Evolutionary conservation across 352 stramenopile species (phyloP), one percentile per base, ranked within the genome.

Genomic region (Pythium grandisporangium): DNA sequence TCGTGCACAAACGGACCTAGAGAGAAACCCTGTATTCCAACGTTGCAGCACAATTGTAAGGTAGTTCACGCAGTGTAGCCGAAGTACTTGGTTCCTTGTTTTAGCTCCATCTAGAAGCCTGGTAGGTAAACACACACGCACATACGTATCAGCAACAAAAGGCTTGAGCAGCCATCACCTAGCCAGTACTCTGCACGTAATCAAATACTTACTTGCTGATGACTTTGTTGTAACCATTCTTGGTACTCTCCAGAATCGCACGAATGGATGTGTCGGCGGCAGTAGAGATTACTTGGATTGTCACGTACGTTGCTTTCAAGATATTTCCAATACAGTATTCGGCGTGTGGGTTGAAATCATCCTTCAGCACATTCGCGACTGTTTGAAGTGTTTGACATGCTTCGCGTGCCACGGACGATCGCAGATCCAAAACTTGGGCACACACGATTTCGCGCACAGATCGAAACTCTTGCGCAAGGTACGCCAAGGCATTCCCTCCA

Each of bases 221-320:
- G 21, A 88, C 54, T 14, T 75, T 69, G 25, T 54, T 53, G 52
- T 87, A 93, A 11, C 80, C 80, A 35, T 68, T 82, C 35, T 58
- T 73, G 0, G 76, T 88, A 53, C 74, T 87, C 36, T 80, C 56
- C 24, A 93, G 76, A n/a, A 93, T 75, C 2, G 55, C 67, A 39
- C 70, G 72, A 40, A 93, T 79, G 2, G 63, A 86, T 13, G 67
- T 56, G 39, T 91, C 70, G 4, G 80, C 78, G 30, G 80, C 48
- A 5, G 74, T 88, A 17, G 80, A 89, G 23, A 93, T 81, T 22
- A 93, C 69, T 46, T 85, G 70, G 16, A 93, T 93, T 20, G 77
- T 93, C n/a, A 93, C 75, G 37, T 81, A 88, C n/a, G 77, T 89
- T 12, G 72, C 70, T 46, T 93, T 93, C 22, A 93, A 46, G n/a